Evolutionary conservation across 805 yeast species (phyloP), one percentile per base, ranked within the genome.

Genomic region (Candida vartiovaarae): DNA sequence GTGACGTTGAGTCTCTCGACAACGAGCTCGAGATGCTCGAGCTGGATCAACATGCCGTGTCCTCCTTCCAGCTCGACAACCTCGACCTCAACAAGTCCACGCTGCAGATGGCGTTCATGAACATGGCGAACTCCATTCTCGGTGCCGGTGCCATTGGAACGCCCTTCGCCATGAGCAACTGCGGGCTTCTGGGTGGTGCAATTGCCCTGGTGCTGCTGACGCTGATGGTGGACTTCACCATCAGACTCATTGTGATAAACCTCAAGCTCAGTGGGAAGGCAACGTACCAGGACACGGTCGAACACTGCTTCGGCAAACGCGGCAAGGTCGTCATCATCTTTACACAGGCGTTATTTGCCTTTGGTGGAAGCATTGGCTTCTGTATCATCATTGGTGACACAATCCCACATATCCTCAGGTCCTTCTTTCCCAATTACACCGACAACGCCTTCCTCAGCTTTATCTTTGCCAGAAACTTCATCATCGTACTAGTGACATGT

Each of bases 121-220:
- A 91, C 63, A 89, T 90, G 95, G 95, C 96, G 8, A 90, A 90
- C 63, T 83, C 95, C 20, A 91, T 91, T 48, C 70, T 91, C 6
- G 98, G 98, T 0, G 97, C 98, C 0, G 98, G 98, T 6, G 86
- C 91, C 42, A 87, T 91, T 30, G 96, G 97, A 2, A 95, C 89
- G 50, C 95, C 98, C 2, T 84, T 81, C 51, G 96, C 97, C 0
- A 78, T 90, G 55, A 70, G 74, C 38, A 86, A 89, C 54, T 74
- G 86, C 20, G 98, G 98, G 0, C 61, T 91, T 3, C 45, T 81
- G 0, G 88, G 91, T 0, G 95, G 95, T 3, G 56, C 82, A 1
- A 24, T 87, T 3, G 71, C 80, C 6, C 70, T 88, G 59, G 55
- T 78, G 0, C 54, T 74, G 0, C 64, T 91, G 43, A 80, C 95